Percentiles rank a stretch among this genome's conserved stretches.
phyloP scores from a whole-genome alignment of 257 asterid species.

The Ligustrum vulgare region DNA sequence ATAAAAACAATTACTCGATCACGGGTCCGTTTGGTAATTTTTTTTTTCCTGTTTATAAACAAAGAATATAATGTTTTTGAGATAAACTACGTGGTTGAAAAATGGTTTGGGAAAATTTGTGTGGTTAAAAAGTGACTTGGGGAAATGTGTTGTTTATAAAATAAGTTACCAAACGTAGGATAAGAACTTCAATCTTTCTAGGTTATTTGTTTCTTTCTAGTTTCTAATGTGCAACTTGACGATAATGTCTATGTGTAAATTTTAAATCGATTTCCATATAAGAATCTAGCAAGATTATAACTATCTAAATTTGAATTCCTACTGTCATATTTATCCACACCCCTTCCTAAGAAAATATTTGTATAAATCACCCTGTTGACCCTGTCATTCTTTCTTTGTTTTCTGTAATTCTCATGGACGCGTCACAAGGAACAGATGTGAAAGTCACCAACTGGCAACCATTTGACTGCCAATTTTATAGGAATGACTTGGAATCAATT shows the following conservation, averaged over 20 bases:
- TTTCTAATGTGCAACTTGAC: not conserved
- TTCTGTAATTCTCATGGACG: not conserved
- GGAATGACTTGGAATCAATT: not conserved
- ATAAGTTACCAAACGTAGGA: not conserved
- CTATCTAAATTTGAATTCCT: not conserved
- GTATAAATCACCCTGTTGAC: not conserved
- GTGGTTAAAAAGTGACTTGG: no score
- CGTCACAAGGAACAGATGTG: not conserved
- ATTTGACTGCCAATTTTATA: not conserved
- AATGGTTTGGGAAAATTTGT: no score
- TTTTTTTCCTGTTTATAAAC: no score
- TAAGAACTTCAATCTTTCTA: not conserved
- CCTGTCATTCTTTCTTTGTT: not conserved
- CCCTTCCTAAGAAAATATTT: not conserved
- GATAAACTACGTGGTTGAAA: no score
- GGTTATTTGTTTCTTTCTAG: not conserved
- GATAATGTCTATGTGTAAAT: not conserved
- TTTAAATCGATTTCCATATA: not conserved
- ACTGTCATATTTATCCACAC: not conserved
- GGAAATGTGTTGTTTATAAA: no score
- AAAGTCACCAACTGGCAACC: not conserved
- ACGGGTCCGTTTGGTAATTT: not conserved
- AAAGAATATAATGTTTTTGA: no score
- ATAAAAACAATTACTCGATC: not conserved
- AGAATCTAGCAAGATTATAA: not conserved